Evolutionary conservation across 1,284 basidiomycete species (phyloP), one percentile per base, ranked within the genome.

Genomic region (Tausonia pullulans): DNA sequence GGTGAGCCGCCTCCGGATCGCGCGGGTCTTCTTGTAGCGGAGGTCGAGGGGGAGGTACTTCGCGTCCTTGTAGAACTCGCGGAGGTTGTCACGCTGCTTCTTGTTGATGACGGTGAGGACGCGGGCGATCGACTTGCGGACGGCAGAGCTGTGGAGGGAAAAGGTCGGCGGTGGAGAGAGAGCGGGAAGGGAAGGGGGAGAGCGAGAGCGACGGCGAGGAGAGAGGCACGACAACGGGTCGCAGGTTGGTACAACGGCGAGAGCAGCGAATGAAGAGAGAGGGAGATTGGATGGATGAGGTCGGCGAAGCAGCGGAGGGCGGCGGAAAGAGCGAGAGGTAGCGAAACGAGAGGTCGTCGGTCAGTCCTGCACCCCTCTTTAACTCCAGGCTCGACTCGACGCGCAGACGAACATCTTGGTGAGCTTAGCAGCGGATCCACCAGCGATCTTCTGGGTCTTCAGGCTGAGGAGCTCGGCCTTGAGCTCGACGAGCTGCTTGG

Each of bases 51-150:
- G 96, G 69, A 89, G 80, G 81, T 90, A 77, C 72, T 78, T 78
- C 69, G 74, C 90, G 78, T 94, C 96, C 87, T 98, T 97, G 89
- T 98, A 98, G 82, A 88, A 91, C 79, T 98, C 94, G 69, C 91
- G 90, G 71, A 98, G 85, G 81, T 95, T 93, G 81, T 91, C 87
- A 73, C 96, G 90, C 75, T 88, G 87, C 82, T 99, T 99, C 78
- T 91, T 87, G 88, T 97, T 98, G 82, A 89, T 95, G 73, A 98
- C 93, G 60, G 96, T 99, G 80, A 98, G 80, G 70, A 98, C 95
- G 68, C 96, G 92, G 69, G 96, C 96, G 75, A 99, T 94, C 71
- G 92, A 95, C 83, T 98, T 98, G 83, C 96, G 94, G 78, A 97
- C 90, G 72, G 90, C 84, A 80, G 89, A 87, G 80, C 95, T 98